Evolutionary conservation across 805 yeast genomes (phyloP).

Genomic region (Ascoidea rubescens): DNA sequence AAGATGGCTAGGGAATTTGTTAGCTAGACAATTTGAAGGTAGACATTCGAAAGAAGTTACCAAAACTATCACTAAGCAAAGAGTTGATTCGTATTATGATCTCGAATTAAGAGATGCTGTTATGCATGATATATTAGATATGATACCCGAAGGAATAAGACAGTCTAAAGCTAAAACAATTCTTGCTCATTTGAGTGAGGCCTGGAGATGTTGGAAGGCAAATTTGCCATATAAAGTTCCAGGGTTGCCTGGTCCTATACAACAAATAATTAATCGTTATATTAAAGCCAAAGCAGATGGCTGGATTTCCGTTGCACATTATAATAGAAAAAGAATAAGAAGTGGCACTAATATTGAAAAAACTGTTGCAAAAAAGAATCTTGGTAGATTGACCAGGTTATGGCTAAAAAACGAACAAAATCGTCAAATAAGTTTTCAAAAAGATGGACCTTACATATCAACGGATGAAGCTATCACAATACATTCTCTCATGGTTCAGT

Average conservation of each 20-base stretch:
- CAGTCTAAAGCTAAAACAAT: conserved; percentile 79
- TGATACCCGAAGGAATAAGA: conserved; percentile 91
- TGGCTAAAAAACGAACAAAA: conserved; percentile 92
- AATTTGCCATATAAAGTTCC: conserved; percentile 97
- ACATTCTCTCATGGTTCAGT: conserved; percentile 76
- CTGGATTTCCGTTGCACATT: conserved; percentile 89
- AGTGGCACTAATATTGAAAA: conserved; percentile 91
- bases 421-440: conserved; percentile 64
- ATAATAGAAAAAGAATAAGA: conserved; percentile 77
- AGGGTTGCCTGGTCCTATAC: conserved; percentile 87
- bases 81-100: conserved; percentile 91
- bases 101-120: conserved; percentile 87
- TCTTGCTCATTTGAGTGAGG: conserved; percentile 89
- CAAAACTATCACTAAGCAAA: conserved; percentile 87
- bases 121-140: conserved; percentile 88
- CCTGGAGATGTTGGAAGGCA: conserved; percentile 99
- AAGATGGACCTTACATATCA: conserved; percentile 75
- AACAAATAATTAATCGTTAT: conserved; percentile 73
- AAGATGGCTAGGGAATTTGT: conserved; percentile 85
- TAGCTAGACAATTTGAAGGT: conserved; percentile 93
- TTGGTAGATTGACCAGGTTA: conserved; percentile 80
- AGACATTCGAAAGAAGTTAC: conserved; percentile 84
- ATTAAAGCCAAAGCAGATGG: conserved; percentile 94
- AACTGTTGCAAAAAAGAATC: conserved; percentile 83
- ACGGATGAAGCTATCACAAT: conserved; percentile 83